Percentiles rank a stretch among this genome's conserved stretches.
Conservation (phyloP, 768 basidiomycete species). For the Coprinellus micaceus region DNA sequence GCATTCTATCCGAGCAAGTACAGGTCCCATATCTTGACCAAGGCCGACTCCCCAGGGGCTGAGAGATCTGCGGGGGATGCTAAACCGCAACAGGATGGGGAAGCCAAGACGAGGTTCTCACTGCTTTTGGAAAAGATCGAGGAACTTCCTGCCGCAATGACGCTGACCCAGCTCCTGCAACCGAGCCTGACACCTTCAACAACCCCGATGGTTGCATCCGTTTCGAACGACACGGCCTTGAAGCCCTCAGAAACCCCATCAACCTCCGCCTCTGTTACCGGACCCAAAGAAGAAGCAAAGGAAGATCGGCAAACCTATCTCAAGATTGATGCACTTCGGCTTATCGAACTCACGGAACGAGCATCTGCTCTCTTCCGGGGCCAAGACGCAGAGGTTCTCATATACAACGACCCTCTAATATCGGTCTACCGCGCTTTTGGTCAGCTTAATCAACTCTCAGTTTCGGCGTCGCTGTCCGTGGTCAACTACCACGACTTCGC, state of each 20-base stretch:
- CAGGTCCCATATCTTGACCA: conserved; percentile 35
- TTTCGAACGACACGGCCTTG: conserved; percentile 27
- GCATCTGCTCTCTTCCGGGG: conserved; percentile 85
- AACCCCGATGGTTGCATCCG: neutral
- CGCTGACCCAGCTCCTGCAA: conserved; percentile 71
- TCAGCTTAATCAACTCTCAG: conserved; percentile 59
- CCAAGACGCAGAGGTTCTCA: conserved; percentile 65
- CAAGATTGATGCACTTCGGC: conserved; percentile 72
- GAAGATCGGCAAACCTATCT: conserved; percentile 18
- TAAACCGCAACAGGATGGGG: conserved; percentile 25
- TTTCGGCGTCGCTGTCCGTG: conserved; percentile 70
- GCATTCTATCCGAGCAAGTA: conserved; percentile 68
- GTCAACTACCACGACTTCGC: conserved; percentile 75
- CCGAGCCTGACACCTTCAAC: conserved; percentile 13
- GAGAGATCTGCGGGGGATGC: neutral
- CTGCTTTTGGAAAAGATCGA: conserved; percentile 80
- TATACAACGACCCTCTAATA: conserved; percentile 68
- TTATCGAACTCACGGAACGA: conserved; percentile 86
- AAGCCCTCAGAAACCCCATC: conserved; percentile 23
- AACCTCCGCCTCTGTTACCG: neutral
- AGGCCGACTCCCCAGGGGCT: conserved; percentile 11
- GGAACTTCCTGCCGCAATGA: conserved; percentile 79
- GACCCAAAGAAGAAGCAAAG: no score
- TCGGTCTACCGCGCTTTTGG: conserved; percentile 78
- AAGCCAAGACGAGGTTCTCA: conserved; percentile 57